Base-by-base conservation (phyloP, 371 early-diverging fungal genomes). In the Rhizopus arrhizus region DNA sequence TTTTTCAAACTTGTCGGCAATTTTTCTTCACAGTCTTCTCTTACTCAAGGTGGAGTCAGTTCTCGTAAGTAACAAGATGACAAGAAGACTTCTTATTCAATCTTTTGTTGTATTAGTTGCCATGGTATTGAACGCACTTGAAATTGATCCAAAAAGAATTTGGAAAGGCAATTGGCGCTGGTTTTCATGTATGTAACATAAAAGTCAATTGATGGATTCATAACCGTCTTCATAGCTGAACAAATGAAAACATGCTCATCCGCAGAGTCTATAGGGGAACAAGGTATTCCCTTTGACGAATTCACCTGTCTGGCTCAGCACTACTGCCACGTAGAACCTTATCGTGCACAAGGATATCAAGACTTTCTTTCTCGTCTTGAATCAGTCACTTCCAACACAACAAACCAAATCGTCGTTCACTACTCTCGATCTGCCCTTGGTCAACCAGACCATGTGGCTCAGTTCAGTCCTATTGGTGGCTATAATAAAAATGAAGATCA, bases 91-190 rank as follows among this genome's bases (percentile, higher is more conserved):
- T 33, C n/a, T 12, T 4, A 12, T 42, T 45, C 9, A 22, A 45
- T 36, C 43, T 5, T 38, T 6, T 22, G 4, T 52, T 11, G 0
- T n/a, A 45, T 32, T 61, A 79, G 80, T 92, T 56, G 90, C 94
- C 33, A 96, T 95, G 92, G 94, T 92, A 4, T 81, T 96, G 15
- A 96, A 96, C 68, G 92, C 95, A 6, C 78, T 96, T 35, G 93
- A 93, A 66, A 89, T 96, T 15, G 95, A 95, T 61, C 95, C 95
- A 3, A 85, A 90, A 35, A 82, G 87, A 48, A 81, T 75, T n/a
- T 95, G 96, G 95, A 94, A 96, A 74, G 95, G 96, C 8, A 90
- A 89, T n/a, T 95, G 95, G 95, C 78, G 96, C 33, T 95, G 92
- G 92, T 81, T 72, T 58, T 75, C 75, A 43, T 59, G 70, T 59